Conservation (phyloP, 208 protist species). For the Wallacemonas sp. region DNA sequence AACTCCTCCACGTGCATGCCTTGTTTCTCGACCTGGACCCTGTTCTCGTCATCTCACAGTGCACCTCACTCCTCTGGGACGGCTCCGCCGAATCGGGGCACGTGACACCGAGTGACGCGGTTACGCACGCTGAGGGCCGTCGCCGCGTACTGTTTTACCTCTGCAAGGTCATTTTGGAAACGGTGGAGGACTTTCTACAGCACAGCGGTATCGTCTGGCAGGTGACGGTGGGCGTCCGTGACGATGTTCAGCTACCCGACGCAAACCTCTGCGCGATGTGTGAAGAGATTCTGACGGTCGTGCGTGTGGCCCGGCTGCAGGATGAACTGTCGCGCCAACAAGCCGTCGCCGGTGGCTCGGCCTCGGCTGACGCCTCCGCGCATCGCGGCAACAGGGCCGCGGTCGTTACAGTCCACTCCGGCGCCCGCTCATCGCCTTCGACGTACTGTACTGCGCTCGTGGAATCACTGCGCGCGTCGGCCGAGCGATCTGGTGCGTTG, state of each 20-base stretch:
- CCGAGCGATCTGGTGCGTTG: not conserved
- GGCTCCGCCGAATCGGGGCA: not conserved
- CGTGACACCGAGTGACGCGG: not conserved
- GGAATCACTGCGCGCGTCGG: not conserved
- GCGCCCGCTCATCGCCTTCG: not conserved
- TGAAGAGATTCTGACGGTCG: constrained; percentile 39
- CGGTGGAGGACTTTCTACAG: constrained; percentile 84
- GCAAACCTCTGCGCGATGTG: constrained; percentile 18
- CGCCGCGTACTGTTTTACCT: constrained; percentile 65
- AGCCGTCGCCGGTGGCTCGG: not conserved
- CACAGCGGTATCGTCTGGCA: constrained; percentile 84
- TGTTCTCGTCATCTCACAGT: constrained; percentile 54
- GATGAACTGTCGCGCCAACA: constrained; percentile 35
- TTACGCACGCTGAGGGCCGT: constrained; percentile 1
- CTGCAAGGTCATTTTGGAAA: constrained; percentile 84
- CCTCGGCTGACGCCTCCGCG: not conserved
- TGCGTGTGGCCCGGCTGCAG: constrained; percentile 38
- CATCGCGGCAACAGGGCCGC: no score
- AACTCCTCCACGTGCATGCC: constrained; percentile 60
- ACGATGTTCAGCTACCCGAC: constrained; percentile 19
- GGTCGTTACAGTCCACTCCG: not conserved
- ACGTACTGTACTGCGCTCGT: not conserved
- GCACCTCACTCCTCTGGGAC: constrained; percentile 66
- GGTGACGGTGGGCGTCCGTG: constrained; percentile 56
- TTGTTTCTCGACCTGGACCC: constrained; percentile 78